phyloP scores from a whole-genome alignment of 2,329 filamentous ascomycete genomes.

The Ilyonectria sp. region DNA sequence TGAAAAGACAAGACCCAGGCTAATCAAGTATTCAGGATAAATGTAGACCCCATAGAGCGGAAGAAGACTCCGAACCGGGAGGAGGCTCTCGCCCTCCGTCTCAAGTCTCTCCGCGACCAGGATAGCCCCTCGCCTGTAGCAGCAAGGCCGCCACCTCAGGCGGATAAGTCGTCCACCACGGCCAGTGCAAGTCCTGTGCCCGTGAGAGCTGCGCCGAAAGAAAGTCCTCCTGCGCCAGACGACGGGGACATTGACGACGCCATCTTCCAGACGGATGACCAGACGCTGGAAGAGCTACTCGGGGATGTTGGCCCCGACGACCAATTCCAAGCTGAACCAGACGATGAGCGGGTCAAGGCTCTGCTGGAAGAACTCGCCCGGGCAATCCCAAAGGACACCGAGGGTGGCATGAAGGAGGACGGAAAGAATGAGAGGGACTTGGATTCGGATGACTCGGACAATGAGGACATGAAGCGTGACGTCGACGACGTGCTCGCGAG shows the following conservation, averaged over 20 bases:
- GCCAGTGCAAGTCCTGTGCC: slow-evolving; percentile 11
- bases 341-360: slow-evolving; percentile 53
- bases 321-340: slow-evolving; percentile 38
- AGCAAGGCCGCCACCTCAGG: slow-evolving; percentile 16
- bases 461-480: slow-evolving; percentile 62
- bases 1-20: slow-evolving; percentile 7
- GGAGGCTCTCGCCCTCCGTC: slow-evolving; percentile 66
- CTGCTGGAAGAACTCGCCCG: slow-evolving; percentile 56
- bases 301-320: slow-evolving; percentile 58
- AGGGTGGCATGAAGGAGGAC: slow-evolving; percentile 4
- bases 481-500: slow-evolving; percentile 62
- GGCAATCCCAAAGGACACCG: slow-evolving; percentile 50
- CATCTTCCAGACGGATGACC: slow-evolving; percentile 65
- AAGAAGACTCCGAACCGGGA: slow-evolving; percentile 62
- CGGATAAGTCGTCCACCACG: neutral
- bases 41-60: slow-evolving; percentile 58
- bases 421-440: slow-evolving; percentile 22
- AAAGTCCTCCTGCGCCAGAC: slow-evolving; percentile 28
- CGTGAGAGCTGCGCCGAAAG: slow-evolving; percentile 1
- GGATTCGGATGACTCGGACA: slow-evolving; percentile 64
- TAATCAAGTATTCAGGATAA: slow-evolving; percentile 39
- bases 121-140: slow-evolving; percentile 48
- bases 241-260: slow-evolving; percentile 57
- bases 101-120: slow-evolving; percentile 65
- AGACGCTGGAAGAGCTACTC: slow-evolving; percentile 67